Conservation (phyloP, 768 basidiomycete species). For the Heimioporus sp. region DNA sequence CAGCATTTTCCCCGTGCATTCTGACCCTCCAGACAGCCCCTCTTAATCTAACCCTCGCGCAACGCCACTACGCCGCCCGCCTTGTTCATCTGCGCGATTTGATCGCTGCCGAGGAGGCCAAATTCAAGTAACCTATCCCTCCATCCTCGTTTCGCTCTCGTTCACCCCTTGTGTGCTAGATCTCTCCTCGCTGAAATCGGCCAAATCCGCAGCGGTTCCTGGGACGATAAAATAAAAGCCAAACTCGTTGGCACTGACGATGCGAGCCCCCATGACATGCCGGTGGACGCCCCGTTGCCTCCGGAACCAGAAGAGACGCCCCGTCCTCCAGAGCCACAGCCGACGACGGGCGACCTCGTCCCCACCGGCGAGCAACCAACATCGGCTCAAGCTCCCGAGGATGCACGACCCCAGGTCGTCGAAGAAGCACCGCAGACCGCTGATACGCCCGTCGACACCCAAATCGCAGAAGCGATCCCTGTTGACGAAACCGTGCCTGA, state of each 20-base stretch:
- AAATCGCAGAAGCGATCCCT: neutral
- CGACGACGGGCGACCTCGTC: slow-evolving; percentile 1
- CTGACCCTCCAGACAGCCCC: slow-evolving; percentile 45
- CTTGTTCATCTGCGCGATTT: slow-evolving; percentile 69
- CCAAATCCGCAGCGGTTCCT: slow-evolving; percentile 64
- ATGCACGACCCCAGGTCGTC: neutral
- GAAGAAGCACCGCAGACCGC: slow-evolving; percentile 1
- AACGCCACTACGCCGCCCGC: slow-evolving; percentile 68
- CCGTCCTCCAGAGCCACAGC: slow-evolving; percentile 11
- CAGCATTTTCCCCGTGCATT: neutral
- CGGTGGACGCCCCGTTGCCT: neutral
- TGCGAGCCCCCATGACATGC: slow-evolving; percentile 3
- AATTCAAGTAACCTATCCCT: slow-evolving; percentile 63
- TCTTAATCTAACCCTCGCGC: slow-evolving; percentile 66
- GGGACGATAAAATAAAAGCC: slow-evolving; percentile 53
- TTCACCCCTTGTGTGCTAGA: slow-evolving; percentile 34
- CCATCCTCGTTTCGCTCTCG: neutral
- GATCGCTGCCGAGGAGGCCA: slow-evolving; percentile 69
- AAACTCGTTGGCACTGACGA: slow-evolving; percentile 23
- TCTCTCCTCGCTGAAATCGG: slow-evolving; percentile 71
- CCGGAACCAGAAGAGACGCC: neutral
- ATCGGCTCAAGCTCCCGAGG: slow-evolving; percentile 2
- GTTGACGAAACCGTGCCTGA: slow-evolving; percentile 7
- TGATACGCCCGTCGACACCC: slow-evolving; percentile 4
- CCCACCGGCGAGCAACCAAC: neutral